A percentile compares a stretch with the other conserved stretches of the same genome.
Conservation (phyloP, 345 rosid species). For the Citrus medica region DNA sequence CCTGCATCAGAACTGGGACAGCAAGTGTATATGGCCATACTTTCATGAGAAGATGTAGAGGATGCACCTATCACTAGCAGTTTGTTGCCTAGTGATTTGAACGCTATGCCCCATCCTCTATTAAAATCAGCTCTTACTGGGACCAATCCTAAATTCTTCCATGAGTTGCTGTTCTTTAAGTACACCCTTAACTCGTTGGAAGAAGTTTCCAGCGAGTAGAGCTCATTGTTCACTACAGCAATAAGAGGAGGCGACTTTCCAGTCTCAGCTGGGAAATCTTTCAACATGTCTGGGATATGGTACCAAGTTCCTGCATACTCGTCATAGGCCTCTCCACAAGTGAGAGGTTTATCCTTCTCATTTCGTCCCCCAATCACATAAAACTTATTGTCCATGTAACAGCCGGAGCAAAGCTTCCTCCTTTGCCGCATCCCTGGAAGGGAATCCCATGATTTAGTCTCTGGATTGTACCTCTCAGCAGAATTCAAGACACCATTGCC, state of each 20-base stretch:
- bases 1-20: conserved; percentile 32
- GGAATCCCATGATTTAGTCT: conserved; percentile 61
- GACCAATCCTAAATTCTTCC: conserved; percentile 72
- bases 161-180: conserved; percentile 46
- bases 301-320: conserved; percentile 54
- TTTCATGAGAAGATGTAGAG: conserved; percentile 29
- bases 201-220: conserved; percentile 68
- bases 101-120: conserved; percentile 92
- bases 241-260: conserved; percentile 77
- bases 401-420: conserved; percentile 65
- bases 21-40: conserved; percentile 77
- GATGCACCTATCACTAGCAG: conserved; percentile 81
- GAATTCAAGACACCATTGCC: conserved; percentile 39
- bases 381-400: conserved; percentile 70
- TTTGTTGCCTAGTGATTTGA: conserved; percentile 80
- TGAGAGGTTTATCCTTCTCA: conserved; percentile 41
- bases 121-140: conserved; percentile 71
- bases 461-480: conserved; percentile 68
- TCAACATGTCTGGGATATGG: conserved; percentile 51
- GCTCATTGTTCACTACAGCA: conserved; percentile 66
- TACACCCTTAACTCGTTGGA: conserved; percentile 65
- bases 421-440: conserved; percentile 52
- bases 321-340: conserved; percentile 74
- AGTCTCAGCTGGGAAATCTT: conserved; percentile 41
- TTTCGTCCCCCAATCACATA: conserved; percentile 75